Evolutionary conservation across 2,329 filamentous ascomycete species (phyloP).

Genomic region (Neurospora crassa): DNA sequence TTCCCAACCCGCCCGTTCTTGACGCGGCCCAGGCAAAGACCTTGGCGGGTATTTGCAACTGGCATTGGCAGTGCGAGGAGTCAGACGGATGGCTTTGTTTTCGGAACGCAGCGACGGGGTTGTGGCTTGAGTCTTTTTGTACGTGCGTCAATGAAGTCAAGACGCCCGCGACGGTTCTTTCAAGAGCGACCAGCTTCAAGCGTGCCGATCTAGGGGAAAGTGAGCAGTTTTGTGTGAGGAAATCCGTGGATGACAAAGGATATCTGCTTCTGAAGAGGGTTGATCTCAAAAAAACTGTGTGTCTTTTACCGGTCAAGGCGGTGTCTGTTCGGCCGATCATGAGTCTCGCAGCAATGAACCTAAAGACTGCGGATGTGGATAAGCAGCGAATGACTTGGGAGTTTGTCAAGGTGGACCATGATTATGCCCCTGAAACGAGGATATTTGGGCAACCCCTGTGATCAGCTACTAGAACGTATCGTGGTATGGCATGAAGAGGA

Average conservation of each 20-base stretch:
- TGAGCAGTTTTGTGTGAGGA: not conserved
- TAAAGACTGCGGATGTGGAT: not conserved
- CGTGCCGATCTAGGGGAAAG: too few relatives aligned
- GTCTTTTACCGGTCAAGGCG: not conserved
- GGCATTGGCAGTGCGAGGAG: not conserved
- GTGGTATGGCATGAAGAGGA: not conserved
- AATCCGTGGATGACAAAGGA: not conserved
- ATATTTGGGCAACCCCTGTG: not conserved
- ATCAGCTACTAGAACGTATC: not conserved
- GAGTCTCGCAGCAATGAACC: too few relatives aligned
- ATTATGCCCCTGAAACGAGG: not conserved
- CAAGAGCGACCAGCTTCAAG: too few relatives aligned
- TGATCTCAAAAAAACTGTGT: not conserved
- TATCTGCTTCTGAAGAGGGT: not conserved
- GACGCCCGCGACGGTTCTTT: too few relatives aligned
- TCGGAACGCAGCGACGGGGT: not conserved
- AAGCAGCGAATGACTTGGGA: not conserved
- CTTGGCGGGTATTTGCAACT: not conserved
- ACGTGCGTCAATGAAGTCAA: too few relatives aligned
- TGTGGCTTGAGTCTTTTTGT: not conserved
- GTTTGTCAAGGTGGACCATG: not conserved
- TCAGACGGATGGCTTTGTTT: not conserved
- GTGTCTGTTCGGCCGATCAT: not conserved
- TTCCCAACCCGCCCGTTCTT: not conserved
- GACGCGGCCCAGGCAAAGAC: not conserved